phyloP scores from a whole-genome alignment of 108 stramenopile species.

The Nitzschia palea region DNA sequence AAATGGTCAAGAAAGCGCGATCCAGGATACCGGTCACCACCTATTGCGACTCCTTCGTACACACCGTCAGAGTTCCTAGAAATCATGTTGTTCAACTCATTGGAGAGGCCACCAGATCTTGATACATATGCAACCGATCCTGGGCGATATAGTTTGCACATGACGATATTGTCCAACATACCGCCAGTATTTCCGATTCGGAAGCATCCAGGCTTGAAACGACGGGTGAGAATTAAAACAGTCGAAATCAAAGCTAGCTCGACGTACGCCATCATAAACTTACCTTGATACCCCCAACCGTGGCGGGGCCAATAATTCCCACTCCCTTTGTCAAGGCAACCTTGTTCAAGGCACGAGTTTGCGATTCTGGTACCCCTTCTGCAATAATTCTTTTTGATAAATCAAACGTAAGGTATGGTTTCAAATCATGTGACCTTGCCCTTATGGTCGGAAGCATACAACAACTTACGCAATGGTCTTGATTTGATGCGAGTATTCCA shows the following conservation, averaged over 20 bases:
- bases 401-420: neutral
- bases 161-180: constrained; percentile 94
- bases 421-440: neutral
- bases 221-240: neutral
- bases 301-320: constrained; percentile 89
- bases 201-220: constrained; percentile 81
- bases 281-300: constrained; percentile 87
- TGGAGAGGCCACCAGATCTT: constrained; percentile 89
- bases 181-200: constrained; percentile 93
- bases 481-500: constrained; percentile 70
- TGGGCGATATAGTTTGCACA: constrained; percentile 83
- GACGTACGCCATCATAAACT: neutral
- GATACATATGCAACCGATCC: constrained; percentile 91
- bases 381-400: constrained; percentile 67
- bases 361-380: constrained; percentile 91
- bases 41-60: constrained; percentile 91
- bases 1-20: constrained; percentile 87
- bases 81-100: constrained; percentile 93
- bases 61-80: constrained; percentile 84
- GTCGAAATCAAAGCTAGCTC: neutral
- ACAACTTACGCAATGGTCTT: constrained; percentile 66
- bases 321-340: constrained; percentile 75
- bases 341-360: constrained; percentile 77
- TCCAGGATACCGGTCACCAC: constrained; percentile 91
- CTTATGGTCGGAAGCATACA: neutral